Evolutionary conservation across 2,329 filamentous ascomycete species (phyloP), one percentile per base, ranked within the genome.

Genomic region (Colletotrichum lindemuthianum): DNA sequence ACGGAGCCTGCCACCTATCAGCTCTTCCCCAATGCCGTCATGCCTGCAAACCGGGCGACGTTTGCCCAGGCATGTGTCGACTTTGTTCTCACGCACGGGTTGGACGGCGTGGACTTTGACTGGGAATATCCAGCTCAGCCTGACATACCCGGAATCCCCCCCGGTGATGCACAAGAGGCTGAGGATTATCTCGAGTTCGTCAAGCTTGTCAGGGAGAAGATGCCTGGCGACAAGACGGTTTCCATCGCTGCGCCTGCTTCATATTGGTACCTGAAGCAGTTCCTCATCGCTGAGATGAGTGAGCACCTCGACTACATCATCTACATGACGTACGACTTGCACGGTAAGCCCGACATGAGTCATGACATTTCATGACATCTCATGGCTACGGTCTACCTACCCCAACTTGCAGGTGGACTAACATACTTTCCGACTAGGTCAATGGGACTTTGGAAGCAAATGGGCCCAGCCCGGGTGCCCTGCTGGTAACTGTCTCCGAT

Each of bases 41-140:
- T 16, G 16, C 51, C 51, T 2, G 54, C 41, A 0, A 83, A 85
- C 60, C 73, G 78, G 0, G 66, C 70, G 6, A 77, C 39, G 8
- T 75, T 84, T 49, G 69, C 73, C 6, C 66, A 72, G 16, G 78
- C 78, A 67, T 59, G 79, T n/a, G 69, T 76, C 60, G 55, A 77
- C 32, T 78, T 85, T 67, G 16, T 83, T 50, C 68, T 76, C n/a
- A 45, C 81, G 41, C 49, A 81, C 33, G 69, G 70, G 2, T 67
- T 83, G 0, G 80, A 82, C 54, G 81, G 81, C 0, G 70, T 78
- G 6, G 75, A 78, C 63, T 69, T 77, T 59, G 79, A 81, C 50
- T 85, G 81, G 82, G 81, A 82, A 59, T 82, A 83, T 58, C 77
- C 77, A 1, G 73, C 71, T 0, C 68, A 68, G 1, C 64, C 69